phyloP scores from a whole-genome alignment of 2,329 filamentous ascomycete species.

The Cercospora sesami region DNA sequence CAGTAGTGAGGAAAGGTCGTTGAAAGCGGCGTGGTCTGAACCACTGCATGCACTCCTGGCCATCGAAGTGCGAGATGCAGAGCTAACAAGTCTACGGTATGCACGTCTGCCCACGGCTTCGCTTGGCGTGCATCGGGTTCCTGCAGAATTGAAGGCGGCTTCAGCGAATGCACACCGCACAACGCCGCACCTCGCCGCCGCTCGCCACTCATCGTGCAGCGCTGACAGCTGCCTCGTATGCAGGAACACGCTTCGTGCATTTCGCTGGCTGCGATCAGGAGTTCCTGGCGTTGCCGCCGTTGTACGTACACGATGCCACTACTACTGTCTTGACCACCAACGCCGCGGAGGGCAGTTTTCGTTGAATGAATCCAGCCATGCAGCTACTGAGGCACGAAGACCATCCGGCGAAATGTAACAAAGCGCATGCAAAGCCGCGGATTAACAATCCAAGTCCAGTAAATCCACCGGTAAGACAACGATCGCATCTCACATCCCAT shows the following conservation, averaged over 20 bases:
- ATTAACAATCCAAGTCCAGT: neutral
- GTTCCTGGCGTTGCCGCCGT: neutral
- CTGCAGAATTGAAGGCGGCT: slow-evolving; percentile 4
- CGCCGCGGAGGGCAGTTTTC: neutral
- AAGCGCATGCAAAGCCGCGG: neutral
- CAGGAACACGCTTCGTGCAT: slow-evolving; percentile 1
- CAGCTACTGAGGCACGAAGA: neutral
- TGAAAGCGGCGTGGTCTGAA: slow-evolving; percentile 2
- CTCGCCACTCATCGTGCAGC: slow-evolving; percentile 1
- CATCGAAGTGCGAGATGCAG: slow-evolving; percentile 9
- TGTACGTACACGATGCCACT: neutral
- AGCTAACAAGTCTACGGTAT: neutral
- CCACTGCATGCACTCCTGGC: slow-evolving; percentile 15
- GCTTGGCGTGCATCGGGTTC: slow-evolving; percentile 6
- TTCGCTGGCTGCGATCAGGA: neutral
- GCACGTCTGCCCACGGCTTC: slow-evolving; percentile 1
- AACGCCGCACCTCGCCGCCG: neutral
- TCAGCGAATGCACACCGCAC: slow-evolving; percentile 6
- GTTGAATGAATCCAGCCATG: neutral
- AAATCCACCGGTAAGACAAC: neutral
- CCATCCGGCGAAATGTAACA: neutral
- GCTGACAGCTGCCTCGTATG: slow-evolving; percentile 4
- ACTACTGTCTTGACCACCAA: neutral
- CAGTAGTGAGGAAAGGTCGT: neutral
- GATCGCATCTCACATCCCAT: neutral